These are phyloP conservation scores for Solanum piurae DNA, from an alignment of 257 asterid genomes.

Conservation along the genomic window DNA sequence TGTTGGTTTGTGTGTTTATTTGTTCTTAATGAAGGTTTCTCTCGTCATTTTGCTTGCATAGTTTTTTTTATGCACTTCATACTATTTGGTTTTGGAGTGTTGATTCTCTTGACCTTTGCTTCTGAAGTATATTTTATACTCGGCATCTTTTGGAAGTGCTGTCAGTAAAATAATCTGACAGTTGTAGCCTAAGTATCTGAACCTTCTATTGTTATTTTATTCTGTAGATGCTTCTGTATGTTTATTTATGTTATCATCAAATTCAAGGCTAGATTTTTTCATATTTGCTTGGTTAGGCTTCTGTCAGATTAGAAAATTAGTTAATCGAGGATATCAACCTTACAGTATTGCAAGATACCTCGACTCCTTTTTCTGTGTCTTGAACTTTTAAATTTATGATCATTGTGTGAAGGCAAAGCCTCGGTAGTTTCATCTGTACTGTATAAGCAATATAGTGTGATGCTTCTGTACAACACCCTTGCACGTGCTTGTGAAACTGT, in stretches of 20 bases:
- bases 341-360: constrained; percentile 6
- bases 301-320: constrained; percentile 10
- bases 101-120: constrained; percentile 4
- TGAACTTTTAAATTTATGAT: constrained; percentile 1
- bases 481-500: not conserved
- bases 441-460: not conserved
- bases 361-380: constrained; percentile 2
- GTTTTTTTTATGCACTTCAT: not conserved
- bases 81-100: not conserved
- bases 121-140: not conserved
- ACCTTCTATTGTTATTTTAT: constrained; percentile 3
- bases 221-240: constrained; percentile 1
- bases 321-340: constrained; percentile 10
- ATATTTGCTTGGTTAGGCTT: constrained; percentile 3
- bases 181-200: constrained; percentile 9
- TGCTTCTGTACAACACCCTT: not conserved
- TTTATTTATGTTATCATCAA: not conserved
- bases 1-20: not conserved
- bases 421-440: not conserved
- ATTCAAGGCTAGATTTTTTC: constrained; percentile 1
- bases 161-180: not conserved
- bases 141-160: not conserved
- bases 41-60: not conserved
- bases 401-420: not conserved
- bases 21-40: not conserved